Conservation (phyloP, 2,329 filamentous ascomycete genomes). For the Colletotrichum cuscutae region DNA sequence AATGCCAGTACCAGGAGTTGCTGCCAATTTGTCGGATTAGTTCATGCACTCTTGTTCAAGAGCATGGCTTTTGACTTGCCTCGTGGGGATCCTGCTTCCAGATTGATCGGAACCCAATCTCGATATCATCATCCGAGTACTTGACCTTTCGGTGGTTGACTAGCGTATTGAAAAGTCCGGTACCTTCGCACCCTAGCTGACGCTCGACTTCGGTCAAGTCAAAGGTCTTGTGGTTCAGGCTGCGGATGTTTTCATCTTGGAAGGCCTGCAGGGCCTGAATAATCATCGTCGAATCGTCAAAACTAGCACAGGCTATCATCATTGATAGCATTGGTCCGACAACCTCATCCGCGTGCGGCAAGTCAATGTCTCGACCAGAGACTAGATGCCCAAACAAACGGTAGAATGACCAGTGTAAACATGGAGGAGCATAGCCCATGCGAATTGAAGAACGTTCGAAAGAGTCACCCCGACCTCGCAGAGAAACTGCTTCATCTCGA, state of each 20-base stretch:
- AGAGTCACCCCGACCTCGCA: neutral
- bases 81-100: slow-evolving; percentile 32
- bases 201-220: slow-evolving; percentile 15
- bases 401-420: neutral
- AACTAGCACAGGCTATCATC: neutral
- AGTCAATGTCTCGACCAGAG: slow-evolving; percentile 15
- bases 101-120: neutral
- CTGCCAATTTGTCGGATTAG: neutral
- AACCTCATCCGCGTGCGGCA: slow-evolving; percentile 3
- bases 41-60: neutral
- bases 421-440: slow-evolving; percentile 9
- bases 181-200: neutral
- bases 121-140: neutral
- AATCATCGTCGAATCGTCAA: neutral
- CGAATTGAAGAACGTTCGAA: slow-evolving; percentile 15
- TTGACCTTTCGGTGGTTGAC: slow-evolving; percentile 19
- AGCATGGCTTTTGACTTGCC: neutral
- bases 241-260: slow-evolving; percentile 12
- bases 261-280: neutral
- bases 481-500: neutral
- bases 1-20: slow-evolving; percentile 16
- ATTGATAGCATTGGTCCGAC: slow-evolving; percentile 15
- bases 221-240: slow-evolving; percentile 11
- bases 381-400: slow-evolving; percentile 11
- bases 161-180: slow-evolving; percentile 8